These are phyloP conservation scores for Talaromyces wortmannii DNA, from an alignment of 495 filamentous ascomycete species.

Conservation along the genomic window DNA sequence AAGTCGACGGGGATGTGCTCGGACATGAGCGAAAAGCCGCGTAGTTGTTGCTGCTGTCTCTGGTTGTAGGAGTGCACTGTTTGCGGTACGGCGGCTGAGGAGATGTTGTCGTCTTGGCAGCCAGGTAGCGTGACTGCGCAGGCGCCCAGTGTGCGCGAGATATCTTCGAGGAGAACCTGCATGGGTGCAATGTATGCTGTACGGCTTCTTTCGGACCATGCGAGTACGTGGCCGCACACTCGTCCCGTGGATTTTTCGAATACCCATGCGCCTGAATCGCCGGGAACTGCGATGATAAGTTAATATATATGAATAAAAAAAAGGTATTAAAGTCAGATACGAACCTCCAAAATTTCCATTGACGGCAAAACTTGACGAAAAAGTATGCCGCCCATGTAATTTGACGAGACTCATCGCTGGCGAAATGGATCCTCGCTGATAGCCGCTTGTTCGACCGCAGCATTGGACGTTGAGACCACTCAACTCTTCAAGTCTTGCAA, in stretches of 20 bases:
- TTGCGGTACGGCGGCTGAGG: conserved; percentile 9
- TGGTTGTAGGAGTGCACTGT: background rate
- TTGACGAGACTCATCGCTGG: conserved; percentile 73
- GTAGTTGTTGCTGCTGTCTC: background rate
- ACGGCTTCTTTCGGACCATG: conserved; percentile 68
- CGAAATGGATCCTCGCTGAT: conserved; percentile 70
- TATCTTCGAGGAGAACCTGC: conserved; percentile 83
- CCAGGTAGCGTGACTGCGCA: conserved; percentile 32
- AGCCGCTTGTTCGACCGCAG: conserved; percentile 82
- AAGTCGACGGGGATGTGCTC: conserved; percentile 32
- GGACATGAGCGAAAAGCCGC: background rate
- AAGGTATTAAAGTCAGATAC: conserved; percentile 4
- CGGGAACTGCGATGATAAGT: conserved; percentile 49
- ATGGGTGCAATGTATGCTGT: conserved; percentile 90
- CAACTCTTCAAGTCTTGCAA: conserved; percentile 47
- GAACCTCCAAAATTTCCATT: conserved; percentile 62
- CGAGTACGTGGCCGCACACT: conserved; percentile 84
- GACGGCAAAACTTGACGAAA: conserved; percentile 76
- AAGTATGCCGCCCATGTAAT: conserved; percentile 72
- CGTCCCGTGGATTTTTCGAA: conserved; percentile 73
- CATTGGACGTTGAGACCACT: conserved; percentile 75
- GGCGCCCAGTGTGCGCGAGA: conserved; percentile 61
- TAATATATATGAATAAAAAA: background rate
- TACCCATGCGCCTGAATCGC: conserved; percentile 91
- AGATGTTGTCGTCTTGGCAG: conserved; percentile 18